A percentile compares a stretch with the other conserved stretches of the same genome.
Evolutionary conservation across 2,329 filamentous ascomycete genomes (phyloP).

Genomic region (Cyphellophora europaea): DNA sequence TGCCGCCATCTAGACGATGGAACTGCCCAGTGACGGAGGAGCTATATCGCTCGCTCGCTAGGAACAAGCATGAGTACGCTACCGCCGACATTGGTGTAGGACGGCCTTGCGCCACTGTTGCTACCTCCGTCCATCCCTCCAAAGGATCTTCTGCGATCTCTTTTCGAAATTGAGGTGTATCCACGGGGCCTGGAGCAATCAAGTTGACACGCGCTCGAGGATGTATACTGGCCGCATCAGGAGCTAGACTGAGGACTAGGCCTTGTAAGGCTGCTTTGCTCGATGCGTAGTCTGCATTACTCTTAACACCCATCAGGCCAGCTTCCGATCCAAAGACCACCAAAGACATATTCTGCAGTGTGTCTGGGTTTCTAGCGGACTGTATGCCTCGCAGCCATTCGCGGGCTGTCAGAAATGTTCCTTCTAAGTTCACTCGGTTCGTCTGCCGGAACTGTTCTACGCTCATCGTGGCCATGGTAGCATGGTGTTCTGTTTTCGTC

Average conservation of each 20-base stretch:
- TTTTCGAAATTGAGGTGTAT: conserved; percentile 32
- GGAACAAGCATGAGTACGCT: conserved; percentile 34
- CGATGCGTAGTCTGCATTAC: conserved; percentile 35
- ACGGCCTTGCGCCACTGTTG: conserved; percentile 31
- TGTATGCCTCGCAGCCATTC: conserved; percentile 33
- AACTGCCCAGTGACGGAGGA: conserved; percentile 36
- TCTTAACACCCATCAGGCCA: conserved; percentile 35
- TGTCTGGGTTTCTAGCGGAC: too few species aligned
- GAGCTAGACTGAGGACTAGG: conserved; percentile 31
- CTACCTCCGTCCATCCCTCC: conserved; percentile 32
- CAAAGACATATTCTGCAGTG: conserved; percentile 27
- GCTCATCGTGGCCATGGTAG: conserved; percentile 30
- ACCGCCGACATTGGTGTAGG: conserved; percentile 31
- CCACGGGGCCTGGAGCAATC: conserved; percentile 37
- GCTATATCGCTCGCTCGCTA: conserved; percentile 38
- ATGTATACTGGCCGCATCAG: conserved; percentile 30
- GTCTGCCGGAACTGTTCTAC: conserved; percentile 30
- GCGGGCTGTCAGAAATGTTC: conserved; percentile 34
- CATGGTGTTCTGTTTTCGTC: conserved; percentile 21
- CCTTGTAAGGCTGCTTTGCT: conserved; percentile 39
- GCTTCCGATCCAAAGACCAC: conserved; percentile 38
- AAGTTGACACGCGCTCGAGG: conserved; percentile 34
- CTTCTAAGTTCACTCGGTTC: conserved; percentile 34
- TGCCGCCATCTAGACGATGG: conserved; percentile 37
- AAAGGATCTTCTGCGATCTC: conserved; percentile 30